These are phyloP conservation scores for Nicotiana attenuata DNA, from an alignment of 257 asterid species.

Conservation along the genomic window DNA sequence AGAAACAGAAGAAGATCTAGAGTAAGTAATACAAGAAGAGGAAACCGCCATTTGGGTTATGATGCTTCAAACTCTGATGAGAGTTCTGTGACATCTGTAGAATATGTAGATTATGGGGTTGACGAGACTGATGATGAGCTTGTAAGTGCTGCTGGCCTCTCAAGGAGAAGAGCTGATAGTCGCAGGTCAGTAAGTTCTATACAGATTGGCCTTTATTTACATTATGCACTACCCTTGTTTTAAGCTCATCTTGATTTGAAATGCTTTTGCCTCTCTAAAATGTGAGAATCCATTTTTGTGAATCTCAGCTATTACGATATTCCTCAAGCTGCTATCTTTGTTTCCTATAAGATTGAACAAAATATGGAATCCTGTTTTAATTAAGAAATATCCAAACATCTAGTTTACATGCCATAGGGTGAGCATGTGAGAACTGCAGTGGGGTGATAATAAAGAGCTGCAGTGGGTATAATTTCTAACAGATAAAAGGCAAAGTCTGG, in stretches of 20 bases:
- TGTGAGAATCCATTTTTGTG: neutral
- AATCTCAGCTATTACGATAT: neutral
- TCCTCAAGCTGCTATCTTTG: neutral
- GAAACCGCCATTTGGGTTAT: constrained; percentile 44
- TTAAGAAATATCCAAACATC: neutral
- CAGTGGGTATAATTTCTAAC: neutral
- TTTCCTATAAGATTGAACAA: neutral
- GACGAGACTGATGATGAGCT: constrained; percentile 59
- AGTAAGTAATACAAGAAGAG: constrained; percentile 58
- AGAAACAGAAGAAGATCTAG: constrained; percentile 80
- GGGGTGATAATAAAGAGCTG: neutral
- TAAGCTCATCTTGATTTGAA: neutral
- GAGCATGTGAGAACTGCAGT: neutral
- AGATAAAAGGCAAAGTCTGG: neutral
- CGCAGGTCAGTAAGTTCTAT: constrained; percentile 46
- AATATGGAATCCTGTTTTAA: neutral
- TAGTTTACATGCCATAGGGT: neutral
- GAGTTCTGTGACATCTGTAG: constrained; percentile 69
- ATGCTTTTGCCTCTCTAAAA: neutral
- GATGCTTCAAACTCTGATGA: constrained; percentile 73
- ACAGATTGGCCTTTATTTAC: neutral
- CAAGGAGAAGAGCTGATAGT: constrained; percentile 51
- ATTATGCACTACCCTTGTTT: neutral
- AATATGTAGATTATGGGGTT: constrained; percentile 47
- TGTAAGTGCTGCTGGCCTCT: constrained; percentile 37